Base-by-base conservation (phyloP, 352 stramenopile genomes). In the Pilasporangium apinafurcum region DNA sequence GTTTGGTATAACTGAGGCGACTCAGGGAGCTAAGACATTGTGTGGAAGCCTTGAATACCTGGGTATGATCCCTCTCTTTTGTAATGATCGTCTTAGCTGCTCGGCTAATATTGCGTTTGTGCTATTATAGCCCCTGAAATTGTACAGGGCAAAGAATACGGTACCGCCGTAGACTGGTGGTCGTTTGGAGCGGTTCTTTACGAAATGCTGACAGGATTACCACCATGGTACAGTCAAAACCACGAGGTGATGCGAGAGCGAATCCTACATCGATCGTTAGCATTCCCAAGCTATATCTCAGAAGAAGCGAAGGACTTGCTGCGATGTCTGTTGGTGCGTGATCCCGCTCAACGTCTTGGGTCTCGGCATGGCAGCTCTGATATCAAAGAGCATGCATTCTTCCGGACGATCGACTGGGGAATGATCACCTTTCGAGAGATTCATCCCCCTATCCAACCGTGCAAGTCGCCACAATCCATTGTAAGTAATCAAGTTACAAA, bases 21-120 rank as follows among this genome's bases (percentile, higher is more conserved):
- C 72, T 3, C 30, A 42, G 0, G 79, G 78, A 5, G 78, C 79
- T 4, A 79, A 53, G 20, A 84, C 76, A 0, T 62, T 85, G 28
- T 92, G 79, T 29, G 79, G 79, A 9, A 92, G 76, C 59, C 87
- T 83, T 48, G 79, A 92, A 41, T 92, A 92, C 50, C 47, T 88
- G 29, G 72, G 87, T 88, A 44, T 14, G 25, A 26, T 29, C 34
- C 3, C 8, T 26, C 10, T 24, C 26, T 38, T 10, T 43, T 37
- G 27, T 38, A n/a, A n/a, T n/a, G n/a, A n/a, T n/a, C n/a, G n/a
- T n/a, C n/a, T n/a, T n/a, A n/a, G n/a, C n/a, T n/a, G n/a, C n/a
- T n/a, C n/a, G n/a, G n/a, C 3, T 22, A 12, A 34, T 31, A n/a
- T 30, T 24, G 36, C 43, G 16, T 57, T 37, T 27, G 17, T 42